Base-by-base conservation (phyloP, 257 asterid genomes). In the Solanum piurae region DNA sequence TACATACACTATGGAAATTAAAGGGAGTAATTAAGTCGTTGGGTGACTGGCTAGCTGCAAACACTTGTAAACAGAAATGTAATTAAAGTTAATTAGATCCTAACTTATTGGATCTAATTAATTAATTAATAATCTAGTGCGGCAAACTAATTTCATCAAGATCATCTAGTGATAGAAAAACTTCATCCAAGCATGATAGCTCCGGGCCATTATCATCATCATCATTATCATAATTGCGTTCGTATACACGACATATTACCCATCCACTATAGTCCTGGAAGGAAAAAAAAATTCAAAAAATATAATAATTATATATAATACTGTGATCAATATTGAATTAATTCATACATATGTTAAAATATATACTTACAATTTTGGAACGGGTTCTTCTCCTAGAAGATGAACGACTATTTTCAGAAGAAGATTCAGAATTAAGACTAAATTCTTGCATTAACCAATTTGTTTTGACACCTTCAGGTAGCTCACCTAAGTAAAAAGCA, bases 141-240 rank as follows among this genome's bases (percentile, higher is more conserved):
- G 96, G 98, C 90, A 94, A 89, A 86, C 95, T 95, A 88, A 95
- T 97, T 52, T 96, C 99, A 66, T 95, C 99, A 86, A 94, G 92
- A 93, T 96, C 98, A 84, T 96, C 98, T 12, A 96, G 88, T 13
- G 99, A 95, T 85, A 96, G 89, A 89, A 94, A 96, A 86, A 96
- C 98, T 94, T 96, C 98, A 91, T 95, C 98, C 94, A 96, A 88
- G 91, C 98, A 94, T n/a, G 99, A 96, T 44, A 96, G 99, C 91
- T 94, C 98, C 16, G 94, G 85, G 36, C 96, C 95, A 72, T 91
- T 96, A 6, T 93, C 95, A 58, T 91, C 96, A 6, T 93, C 98
- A 58, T 93, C 97, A 64, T 89, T 87, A 44, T 90, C 93, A 87
- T 86, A 73, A 77, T 88, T 91, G 31, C 86, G 86, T 87, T 97